Conservation (phyloP, 768 basidiomycete species). For the Filobasidium floriforme region DNA sequence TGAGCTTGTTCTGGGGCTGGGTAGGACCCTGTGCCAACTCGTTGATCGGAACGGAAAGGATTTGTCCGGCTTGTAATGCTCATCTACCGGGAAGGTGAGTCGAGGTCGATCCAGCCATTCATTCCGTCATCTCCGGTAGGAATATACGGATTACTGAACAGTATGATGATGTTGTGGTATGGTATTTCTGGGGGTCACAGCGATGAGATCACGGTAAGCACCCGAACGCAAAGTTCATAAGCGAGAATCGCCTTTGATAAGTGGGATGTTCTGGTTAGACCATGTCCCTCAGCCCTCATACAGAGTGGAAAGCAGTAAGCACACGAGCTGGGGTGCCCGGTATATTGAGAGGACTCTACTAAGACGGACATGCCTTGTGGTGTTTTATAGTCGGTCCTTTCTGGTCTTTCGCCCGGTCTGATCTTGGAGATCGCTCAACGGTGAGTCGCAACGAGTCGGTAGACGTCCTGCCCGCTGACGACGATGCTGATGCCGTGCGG, state of each 20-base stretch:
- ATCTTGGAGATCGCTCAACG: constrained; percentile 6
- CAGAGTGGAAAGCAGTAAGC: constrained; percentile 3
- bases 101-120: background rate
- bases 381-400: background rate
- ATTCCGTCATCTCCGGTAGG: background rate
- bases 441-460: background rate
- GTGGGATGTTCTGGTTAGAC: too few relatives aligned
- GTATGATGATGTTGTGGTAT: too few relatives aligned
- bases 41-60: background rate
- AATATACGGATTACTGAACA: too few relatives aligned
- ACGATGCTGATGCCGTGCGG: background rate
- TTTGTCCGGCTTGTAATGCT: background rate
- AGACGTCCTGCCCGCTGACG: background rate
- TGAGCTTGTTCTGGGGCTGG: background rate
- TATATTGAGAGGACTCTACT: too few relatives aligned
- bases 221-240: background rate
- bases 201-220: constrained; percentile 4
- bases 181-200: too few relatives aligned
- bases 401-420: background rate
- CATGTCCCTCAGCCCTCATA: background rate
- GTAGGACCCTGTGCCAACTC: background rate
- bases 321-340: too few relatives aligned
- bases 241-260: background rate
- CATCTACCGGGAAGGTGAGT: constrained; percentile 5
- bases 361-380: background rate